A percentile compares a stretch with the other conserved stretches of the same genome.
Conservation (phyloP, 768 basidiomycete genomes). For the Termitomyces titanicus region DNA sequence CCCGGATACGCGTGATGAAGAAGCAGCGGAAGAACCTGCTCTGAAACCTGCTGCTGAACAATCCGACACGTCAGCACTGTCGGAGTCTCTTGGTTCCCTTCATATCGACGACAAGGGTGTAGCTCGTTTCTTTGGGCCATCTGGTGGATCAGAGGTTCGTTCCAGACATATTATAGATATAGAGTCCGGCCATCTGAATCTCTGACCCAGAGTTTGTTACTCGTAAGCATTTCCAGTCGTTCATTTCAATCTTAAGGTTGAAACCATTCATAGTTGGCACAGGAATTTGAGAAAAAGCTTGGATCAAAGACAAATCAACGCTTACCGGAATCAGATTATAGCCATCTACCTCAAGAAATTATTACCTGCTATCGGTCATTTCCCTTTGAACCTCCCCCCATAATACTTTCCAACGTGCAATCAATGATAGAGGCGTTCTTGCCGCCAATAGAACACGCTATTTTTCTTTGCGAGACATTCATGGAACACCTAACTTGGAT, state of each 20-base stretch:
- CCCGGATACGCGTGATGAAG: slow-evolving; percentile 22
- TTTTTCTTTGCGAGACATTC: slow-evolving; percentile 41
- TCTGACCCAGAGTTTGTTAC: slow-evolving; percentile 34
- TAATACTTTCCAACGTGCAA: slow-evolving; percentile 30
- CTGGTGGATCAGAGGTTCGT: slow-evolving; percentile 47
- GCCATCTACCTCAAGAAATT: slow-evolving; percentile 43
- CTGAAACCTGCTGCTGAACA: slow-evolving; percentile 27
- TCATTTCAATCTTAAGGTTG: not conserved
- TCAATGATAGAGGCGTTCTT: slow-evolving; percentile 41
- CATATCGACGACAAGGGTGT: slow-evolving; percentile 39
- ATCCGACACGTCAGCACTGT: slow-evolving; percentile 18
- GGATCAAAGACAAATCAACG: slow-evolving; percentile 9
- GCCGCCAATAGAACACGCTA: slow-evolving; percentile 39
- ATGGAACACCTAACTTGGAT: slow-evolving; percentile 49
- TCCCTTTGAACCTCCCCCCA: slow-evolving; percentile 38
- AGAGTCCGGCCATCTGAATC: slow-evolving; percentile 3
- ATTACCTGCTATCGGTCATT: slow-evolving; percentile 40
- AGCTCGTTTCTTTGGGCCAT: slow-evolving; percentile 43
- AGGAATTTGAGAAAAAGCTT: slow-evolving; percentile 18
- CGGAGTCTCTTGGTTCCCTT: slow-evolving; percentile 40
- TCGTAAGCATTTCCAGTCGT: slow-evolving; percentile 25
- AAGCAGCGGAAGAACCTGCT: slow-evolving; percentile 26
- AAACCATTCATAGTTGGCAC: slow-evolving; percentile 18
- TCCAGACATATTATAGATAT: not conserved
- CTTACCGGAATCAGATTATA: slow-evolving; percentile 37